Base-by-base conservation (phyloP, 2,329 filamentous ascomycete species). In the Talaromyces verruculosus region DNA sequence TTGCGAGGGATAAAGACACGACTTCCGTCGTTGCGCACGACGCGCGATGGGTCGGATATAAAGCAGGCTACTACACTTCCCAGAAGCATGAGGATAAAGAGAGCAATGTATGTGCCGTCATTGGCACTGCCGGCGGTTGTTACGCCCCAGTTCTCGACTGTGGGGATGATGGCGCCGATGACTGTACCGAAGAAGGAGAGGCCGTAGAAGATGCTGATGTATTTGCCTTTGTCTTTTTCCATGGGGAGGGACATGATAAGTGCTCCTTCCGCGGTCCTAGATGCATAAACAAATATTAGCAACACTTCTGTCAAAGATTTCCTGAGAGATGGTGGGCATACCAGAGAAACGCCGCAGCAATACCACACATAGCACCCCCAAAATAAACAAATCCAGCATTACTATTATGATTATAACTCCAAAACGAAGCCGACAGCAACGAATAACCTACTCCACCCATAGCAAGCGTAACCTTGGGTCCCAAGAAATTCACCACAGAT, bases 141-240 rank as follows among this genome's bases (percentile, higher is more conserved):
- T 15, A 68, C 55, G 1, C 67, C 68, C 67, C 71, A 71, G 49
- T 73, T 73, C 37, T 73, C 68, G 28, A 69, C 70, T 25, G 69
- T 69, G 15, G 72, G 71, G 22, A 73, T 72, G 51, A 70, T 67
- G 72, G 88, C 86, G 68, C 91, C 91, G 73, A 95, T 90, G 69
- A 94, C 91, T 70, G 87, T 91, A 69, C 91, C 91, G 67, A 91
- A 78, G 79, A 94, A 93, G 84, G 93, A 95, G 72, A 95, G 92
- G 78, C 91, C 87, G 91, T 91, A 94, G 79, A 94, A 94, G 83
- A 86, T 88, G 68, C 89, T 89, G 75, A 95, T 92, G 77, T 92
- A 94, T 68, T 88, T 86, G 49, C 91, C 91, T 82, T 94, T 94
- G 68, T 85, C 84, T 53, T 85, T 77, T 78, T 94, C 91, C n/a